Base-by-base conservation (phyloP, 768 basidiomycete genomes). In the Holtermannia corniformis region DNA sequence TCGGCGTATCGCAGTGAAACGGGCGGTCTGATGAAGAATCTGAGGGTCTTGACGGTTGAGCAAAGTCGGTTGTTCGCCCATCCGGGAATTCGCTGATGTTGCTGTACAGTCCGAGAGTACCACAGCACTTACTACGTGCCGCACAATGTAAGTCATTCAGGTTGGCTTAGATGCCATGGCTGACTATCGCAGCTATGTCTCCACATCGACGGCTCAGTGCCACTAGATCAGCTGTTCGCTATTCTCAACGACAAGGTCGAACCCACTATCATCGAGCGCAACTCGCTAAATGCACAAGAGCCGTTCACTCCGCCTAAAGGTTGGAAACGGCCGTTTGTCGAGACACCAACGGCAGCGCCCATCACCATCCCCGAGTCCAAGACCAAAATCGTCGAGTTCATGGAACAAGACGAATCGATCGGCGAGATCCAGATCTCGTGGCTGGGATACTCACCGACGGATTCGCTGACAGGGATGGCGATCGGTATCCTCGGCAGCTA, bases 1-100 rank as follows among this genome's bases (percentile, higher is more conserved):
- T 96, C 86, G 66, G 95, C 82, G 5, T 95, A 97, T 65, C 81
- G 92, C 23, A 92, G 89, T 60, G 95, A 99, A 78, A 97, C 92
- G 0, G 95, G 95, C 20, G 95, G 95, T 23, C 74, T 97, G 32
- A 91, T 96, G 88, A 82, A 87, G 56, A 87, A 88, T 1, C 75
- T 99, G 22, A 80, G 95, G 22, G 79, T 83, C 13, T 76, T 99
- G 55, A 84, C 82, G 1, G 83, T 89, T 21, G 83, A 95, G 59
- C 84, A 95, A 77, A 95, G 91, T 92, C 72, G 66, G 74, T 50
- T 2, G 24, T 56, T 24, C n/a, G n/a, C n/a, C n/a, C n/a, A n/a
- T n/a, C n/a, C n/a, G n/a, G n/a, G n/a, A n/a, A n/a, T n/a, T n/a
- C n/a, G n/a, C 54, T 58, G 25, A 40, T 54, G 23, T 14, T 49